These are phyloP conservation scores for Marasmius fiardii DNA, from an alignment of 1,284 basidiomycete species.

Conservation along the genomic window DNA sequence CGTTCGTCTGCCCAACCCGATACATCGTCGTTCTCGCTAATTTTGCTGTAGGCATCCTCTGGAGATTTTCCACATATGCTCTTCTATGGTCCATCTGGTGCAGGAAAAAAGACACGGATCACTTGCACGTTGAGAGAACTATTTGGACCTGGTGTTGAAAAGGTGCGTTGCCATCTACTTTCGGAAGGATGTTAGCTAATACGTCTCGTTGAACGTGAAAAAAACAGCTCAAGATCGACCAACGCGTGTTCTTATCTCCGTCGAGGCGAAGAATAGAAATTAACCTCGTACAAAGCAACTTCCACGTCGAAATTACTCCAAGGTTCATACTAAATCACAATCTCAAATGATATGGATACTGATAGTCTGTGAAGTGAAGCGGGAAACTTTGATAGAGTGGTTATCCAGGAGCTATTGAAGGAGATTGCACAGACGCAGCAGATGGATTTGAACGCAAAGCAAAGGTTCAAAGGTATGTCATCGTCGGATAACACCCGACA, in stretches of 20 bases:
- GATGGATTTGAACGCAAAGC: constrained; percentile 93
- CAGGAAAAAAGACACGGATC: constrained; percentile 98
- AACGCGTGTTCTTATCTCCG: constrained; percentile 93
- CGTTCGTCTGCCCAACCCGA: constrained; percentile 38
- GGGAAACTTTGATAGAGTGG: constrained; percentile 92
- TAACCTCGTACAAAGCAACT: constrained; percentile 96
- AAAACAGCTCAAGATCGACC: constrained; percentile 92
- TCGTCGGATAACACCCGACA: not conserved
- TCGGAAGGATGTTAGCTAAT: constrained; percentile 4
- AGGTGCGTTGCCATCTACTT: constrained; percentile 56
- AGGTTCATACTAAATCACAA: constrained; percentile 50
- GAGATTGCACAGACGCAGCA: constrained; percentile 99
- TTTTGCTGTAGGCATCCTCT: constrained; percentile 62
- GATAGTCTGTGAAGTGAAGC: constrained; percentile 67
- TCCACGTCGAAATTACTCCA: constrained; percentile 97
- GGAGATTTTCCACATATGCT: constrained; percentile 98
- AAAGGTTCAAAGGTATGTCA: constrained; percentile 87
- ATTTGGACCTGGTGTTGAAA: constrained; percentile 92
- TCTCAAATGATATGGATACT: not conserved
- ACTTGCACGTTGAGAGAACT: constrained; percentile 85
- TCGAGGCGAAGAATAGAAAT: constrained; percentile 95
- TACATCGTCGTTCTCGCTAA: not conserved
- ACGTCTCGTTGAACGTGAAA: constrained; percentile 1
- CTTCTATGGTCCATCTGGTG: constrained; percentile 96
- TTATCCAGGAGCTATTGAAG: constrained; percentile 96